Base-by-base conservation (phyloP, 306 rosid species). In the Biancaea sappan region DNA sequence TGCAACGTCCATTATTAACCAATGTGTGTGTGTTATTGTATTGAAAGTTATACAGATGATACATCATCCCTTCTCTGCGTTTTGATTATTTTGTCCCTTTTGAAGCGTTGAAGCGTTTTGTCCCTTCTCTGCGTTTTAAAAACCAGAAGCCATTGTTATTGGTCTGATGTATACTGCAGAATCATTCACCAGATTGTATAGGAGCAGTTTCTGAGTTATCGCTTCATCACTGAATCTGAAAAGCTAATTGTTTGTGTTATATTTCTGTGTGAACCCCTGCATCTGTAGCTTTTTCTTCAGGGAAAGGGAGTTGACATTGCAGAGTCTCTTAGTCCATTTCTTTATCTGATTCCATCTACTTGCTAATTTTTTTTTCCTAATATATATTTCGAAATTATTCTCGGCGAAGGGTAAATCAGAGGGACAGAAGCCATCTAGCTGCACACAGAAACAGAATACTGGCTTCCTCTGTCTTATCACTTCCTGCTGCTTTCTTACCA, bases 401-500 rank as follows among this genome's bases (percentile, higher is more conserved):
- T 19, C n/a, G 38, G 69, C 12, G 12, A 35, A 12, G n/a, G 34
- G 69, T 12, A 32, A 46, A 35, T 13, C 37, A 21, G 37, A 37
- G 41, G 48, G 18, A 62, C 8, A 11, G 24, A 62, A 62, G 48
- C n/a, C 43, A 62, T 62, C 18, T 19, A 37, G 24, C 47, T 13
- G 26, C 14, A 14, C 28, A 16, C 44, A 63, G 60, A 43, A 43
- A 11, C 1, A 34, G 19, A 25, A 53, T 15, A 18, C n/a, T n/a
- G n/a, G 37, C 13, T 12, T 35, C 62, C 25, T 88, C 82, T 87
- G 91, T 77, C 57, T 58, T 21, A 94, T 88, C 67, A 96, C 97
- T 76, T 90, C 99, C 31, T 84, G 90, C 77, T 94, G 99, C 88
- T 92, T 84, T 65, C 41, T 80, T 24, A 94, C 99, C 82, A 94